These are phyloP conservation scores for Besnoitia besnoiti DNA, from an alignment of 169 alveolate species.

Conservation along the genomic window DNA sequence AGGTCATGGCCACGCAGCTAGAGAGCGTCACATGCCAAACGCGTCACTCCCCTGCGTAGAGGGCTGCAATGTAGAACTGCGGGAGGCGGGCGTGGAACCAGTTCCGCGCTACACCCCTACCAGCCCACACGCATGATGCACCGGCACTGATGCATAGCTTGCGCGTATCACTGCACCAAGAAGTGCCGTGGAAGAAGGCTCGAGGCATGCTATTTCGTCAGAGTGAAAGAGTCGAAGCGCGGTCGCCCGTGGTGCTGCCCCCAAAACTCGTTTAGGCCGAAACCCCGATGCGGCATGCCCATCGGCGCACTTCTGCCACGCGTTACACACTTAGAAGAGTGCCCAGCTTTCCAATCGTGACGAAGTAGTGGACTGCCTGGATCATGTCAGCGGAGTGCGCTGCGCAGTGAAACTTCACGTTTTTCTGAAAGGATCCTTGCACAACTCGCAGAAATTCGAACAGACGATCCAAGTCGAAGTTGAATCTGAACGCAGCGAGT, in stretches of 20 bases:
- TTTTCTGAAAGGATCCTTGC: constrained; percentile 27
- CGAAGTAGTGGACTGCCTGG: constrained; percentile 78
- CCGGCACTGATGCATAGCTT: too few relatives aligned
- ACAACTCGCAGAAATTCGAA: constrained; percentile 4
- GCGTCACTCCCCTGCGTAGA: too few relatives aligned
- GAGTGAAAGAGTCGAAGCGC: too few relatives aligned
- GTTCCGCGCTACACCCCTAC: too few relatives aligned
- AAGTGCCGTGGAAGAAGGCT: not conserved
- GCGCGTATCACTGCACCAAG: too few relatives aligned
- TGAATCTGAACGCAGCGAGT: constrained; percentile 1
- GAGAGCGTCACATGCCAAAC: too few relatives aligned
- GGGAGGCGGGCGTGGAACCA: too few relatives aligned
- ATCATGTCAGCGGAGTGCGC: constrained; percentile 75
- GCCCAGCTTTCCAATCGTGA: constrained; percentile 39
- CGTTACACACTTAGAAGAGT: constrained; percentile 7
- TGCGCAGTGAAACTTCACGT: constrained; percentile 81
- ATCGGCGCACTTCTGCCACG: too few relatives aligned
- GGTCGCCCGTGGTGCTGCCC: too few relatives aligned
- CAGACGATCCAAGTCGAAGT: constrained; percentile 24
- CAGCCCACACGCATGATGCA: too few relatives aligned
- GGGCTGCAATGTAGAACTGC: too few relatives aligned
- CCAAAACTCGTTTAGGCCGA: not conserved
- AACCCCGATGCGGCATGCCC: not conserved
- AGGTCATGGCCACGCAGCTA: too few relatives aligned
- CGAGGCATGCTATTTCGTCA: not conserved